Evolutionary conservation across 805 yeast genomes (phyloP).

Genomic region (Kazachstania bromeliacearum): DNA sequence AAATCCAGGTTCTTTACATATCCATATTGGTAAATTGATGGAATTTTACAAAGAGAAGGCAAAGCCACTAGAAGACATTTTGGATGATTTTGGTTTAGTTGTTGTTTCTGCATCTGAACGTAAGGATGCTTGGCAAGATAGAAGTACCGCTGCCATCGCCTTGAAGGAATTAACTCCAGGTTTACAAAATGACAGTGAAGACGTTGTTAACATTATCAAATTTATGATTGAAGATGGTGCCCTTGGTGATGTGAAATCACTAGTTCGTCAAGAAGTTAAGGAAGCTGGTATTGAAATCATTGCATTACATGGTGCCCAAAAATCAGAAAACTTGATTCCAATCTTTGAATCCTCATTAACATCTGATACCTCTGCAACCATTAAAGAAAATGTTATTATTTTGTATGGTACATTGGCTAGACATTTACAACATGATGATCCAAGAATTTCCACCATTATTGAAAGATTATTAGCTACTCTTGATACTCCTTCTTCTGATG

Average conservation of each 20-base stretch:
- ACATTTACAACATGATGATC: conserved; percentile 61
- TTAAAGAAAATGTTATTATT: conserved; percentile 74
- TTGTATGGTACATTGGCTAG: conserved; percentile 87
- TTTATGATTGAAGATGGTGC: conserved; percentile 58
- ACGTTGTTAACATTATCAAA: conserved; percentile 46
- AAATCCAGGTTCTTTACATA: conserved; percentile 20
- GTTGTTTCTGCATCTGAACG: conserved; percentile 50
- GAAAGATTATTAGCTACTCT: conserved; percentile 64
- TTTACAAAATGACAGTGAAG: conserved; percentile 28
- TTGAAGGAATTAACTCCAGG: conserved; percentile 47
- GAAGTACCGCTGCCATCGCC: conserved; percentile 73
- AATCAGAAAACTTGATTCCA: conserved; percentile 68
- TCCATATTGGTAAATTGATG: conserved; percentile 38
- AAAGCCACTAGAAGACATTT: conserved; percentile 64
- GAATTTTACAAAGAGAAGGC: conserved; percentile 50
- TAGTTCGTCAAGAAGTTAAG: conserved; percentile 74
- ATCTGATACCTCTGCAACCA: conserved; percentile 31
- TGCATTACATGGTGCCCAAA: conserved; percentile 50
- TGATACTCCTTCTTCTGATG: conserved; percentile 81
- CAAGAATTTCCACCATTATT: conserved; percentile 55
- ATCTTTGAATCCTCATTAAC: conserved; percentile 63
- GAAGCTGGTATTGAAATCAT: conserved; percentile 81
- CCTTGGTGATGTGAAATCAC: conserved; percentile 61
- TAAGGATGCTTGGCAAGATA: conserved; percentile 73
- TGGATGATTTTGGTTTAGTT: conserved; percentile 74